Base-by-base conservation (phyloP, 2,329 filamentous ascomycete genomes). In the Arachnopeziza araneosa region DNA sequence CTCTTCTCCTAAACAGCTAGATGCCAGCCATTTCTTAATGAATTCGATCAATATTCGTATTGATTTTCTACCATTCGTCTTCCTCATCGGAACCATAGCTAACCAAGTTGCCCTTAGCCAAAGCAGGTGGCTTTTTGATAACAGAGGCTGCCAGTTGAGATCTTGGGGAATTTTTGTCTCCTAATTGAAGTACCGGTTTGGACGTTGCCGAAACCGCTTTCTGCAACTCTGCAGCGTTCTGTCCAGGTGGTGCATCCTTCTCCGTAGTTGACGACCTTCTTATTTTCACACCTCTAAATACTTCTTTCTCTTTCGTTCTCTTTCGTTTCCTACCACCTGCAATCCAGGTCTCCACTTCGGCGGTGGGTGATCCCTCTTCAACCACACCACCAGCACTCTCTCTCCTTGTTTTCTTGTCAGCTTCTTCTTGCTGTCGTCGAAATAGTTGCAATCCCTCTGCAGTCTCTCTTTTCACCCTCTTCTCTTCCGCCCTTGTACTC, bases 401-500 rank as follows among this genome's bases (percentile, higher is more conserved):
- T 19, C 58, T 57, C 48, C 69, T 53, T 1, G 68, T 68, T 58
- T 71, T 71, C 55, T 67, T 71, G 63, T 69, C 69, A 44, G 60
- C 67, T 59, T 67, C 74, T 61, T 73, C 73, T 73, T 83, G 82
- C 67, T 77, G 75, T 70, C 77, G 75, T 57, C 83, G 76, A 68
- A 89, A 89, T 26, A 75, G 75, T 64, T 75, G 76, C 21, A 89
- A 71, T 6, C 83, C 79, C 24, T 82, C 79, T 67, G 84, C 81
- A 49, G 79, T 82, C 76, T 88, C 85, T 26, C 75, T 74, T 65
- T 76, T 75, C 55, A 80, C 74, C 52, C 77, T 72, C 62, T 82
- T 82, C 70, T 87, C 85, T 66, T 84, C 84, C 5, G 70, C 73
- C 44, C 79, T 73, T 69, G 78, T 76, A 57, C 75, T 75, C 56